Evolutionary conservation across 768 basidiomycete genomes (phyloP), one percentile per base, ranked within the genome.

Genomic region (Russula compacta): DNA sequence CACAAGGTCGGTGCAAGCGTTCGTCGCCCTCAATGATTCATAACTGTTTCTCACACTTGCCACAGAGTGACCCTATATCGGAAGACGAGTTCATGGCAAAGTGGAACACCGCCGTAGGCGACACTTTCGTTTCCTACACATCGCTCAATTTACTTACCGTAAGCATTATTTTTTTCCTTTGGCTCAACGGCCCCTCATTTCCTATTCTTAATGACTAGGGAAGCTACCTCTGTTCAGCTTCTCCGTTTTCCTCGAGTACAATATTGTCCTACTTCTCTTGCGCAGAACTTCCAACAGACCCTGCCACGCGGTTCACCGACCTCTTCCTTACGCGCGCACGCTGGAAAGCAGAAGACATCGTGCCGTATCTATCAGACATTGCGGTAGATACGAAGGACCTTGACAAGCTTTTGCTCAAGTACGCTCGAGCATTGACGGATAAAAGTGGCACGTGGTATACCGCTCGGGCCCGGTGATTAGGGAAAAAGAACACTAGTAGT

Each of bases 381-480:
- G 86, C 86, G 0, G 77, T 93, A n/a, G 85, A 91, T 69, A 74
- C 77, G 8, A 95, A 97, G 72, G 92, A 92, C 69, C 79, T 89
- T 43, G 95, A 98, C 70, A 92, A 86, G 71, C 70, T 95, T 64
- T 74, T 97, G 42, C 80, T 92, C 46, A 98, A 93, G 74, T 90
- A 87, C 68, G 90, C 90, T 39, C 78, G 95, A 49, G 82, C 89
- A 3, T 79, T 85, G 46, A 89, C 86, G 54, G 86, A 89, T 54
- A 68, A 77, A 0, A 77, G 81, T 11, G 87, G 86, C 0, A 71
- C 82, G 39, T 89, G 83, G 80, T 95, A 92, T 71, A 89, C 86
- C 1, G 80, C 87, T 1, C 76, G 88, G 64, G 81, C 78, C n/a
- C 46, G 63, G 32, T 65, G 35, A 82, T 82, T 7, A 17, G 12